Evolutionary conservation across 140 eudicot species (phyloP), one percentile per base, ranked within the genome.

Genomic region (Senecio squalidus): DNA sequence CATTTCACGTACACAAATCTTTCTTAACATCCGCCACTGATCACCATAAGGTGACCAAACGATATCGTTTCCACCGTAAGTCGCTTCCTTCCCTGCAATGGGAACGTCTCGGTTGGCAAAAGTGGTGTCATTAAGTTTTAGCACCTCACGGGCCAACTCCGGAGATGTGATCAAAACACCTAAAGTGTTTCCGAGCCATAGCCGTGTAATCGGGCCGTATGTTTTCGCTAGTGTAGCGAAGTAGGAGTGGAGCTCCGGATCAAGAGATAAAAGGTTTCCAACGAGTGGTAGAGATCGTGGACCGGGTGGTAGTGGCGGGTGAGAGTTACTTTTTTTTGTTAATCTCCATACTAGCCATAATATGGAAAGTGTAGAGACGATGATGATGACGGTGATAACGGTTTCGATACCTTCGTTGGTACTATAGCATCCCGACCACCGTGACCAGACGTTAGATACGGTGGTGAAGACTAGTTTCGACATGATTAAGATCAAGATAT

Each of bases 31-130:
- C 28, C 94, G 78, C 94, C 85, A 81, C 27, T 78, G 74, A 0
- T 82, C 77, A 0, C 94, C 94, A 4, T 81, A 74, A 0, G 84
- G 88, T 5, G 81, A 66, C 78, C 83, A 88, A 1, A 75, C 81
- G 6, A 88, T 69, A 60, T 88, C 94, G 20, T 28, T 57, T 48
- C 85, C 96, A 2, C 87, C 85, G 18, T 74, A 78, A 0, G 84
- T 56, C 13, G 66, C 76, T 7, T 72, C 81, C 61, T 23, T 51
- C 47, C 73, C 82, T 1, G 82, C 94, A 0, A 28, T 74, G 5
- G 91, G 90, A n/a, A 78, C 69, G 30, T 81, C 88, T 2, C 90
- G 79, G 74, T 88, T 84, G 23, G 96, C 96, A 9, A 88, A 88
- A 2, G 56, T 74, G 55, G 49, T 60, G 53, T 88, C 96, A 2